Evolutionary conservation across 352 stramenopile species (phyloP), one percentile per base, ranked within the genome.

Genomic region (Phytophthora foliorum): DNA sequence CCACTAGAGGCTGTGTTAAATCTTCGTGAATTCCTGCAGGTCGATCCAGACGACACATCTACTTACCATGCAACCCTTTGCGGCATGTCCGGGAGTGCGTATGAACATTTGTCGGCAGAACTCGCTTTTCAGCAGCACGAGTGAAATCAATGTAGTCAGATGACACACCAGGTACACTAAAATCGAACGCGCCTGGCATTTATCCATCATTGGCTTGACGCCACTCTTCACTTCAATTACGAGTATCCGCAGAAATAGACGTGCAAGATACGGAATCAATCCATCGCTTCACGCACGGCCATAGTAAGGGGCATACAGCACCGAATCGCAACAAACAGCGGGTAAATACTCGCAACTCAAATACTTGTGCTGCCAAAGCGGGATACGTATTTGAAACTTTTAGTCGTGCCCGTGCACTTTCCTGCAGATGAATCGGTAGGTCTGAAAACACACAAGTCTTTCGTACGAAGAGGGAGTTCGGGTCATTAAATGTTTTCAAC

Each of bases 71-170:
- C 5, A 6, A 9, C 1, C 57, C 46, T 46, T 74, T 68, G 6
- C 24, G 41, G 27, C 66, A 74, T 19, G 58, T 74, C 1, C 17
- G 1, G 3, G 44, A 65, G 29, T 68, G 66, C 9, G 27, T 48
- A 31, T 74, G 66, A 14, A 61, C 48, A 48, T 74, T 74, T 2
- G 57, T 74, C 9, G 31, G 17, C 1, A 34, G 6, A 17, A 52
- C 29, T 0, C 25, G 17, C 16, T 32, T 32, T 19, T 51, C 19
- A 1, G 31, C 56, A 9, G 29, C 56, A 11, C 21, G 5, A 2
- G 49, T 2, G 17, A 63, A 63, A 6, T 6, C 42, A 16, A 24
- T 10, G 16, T 38, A 55, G 14, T 63, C 42, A 17, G 36, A 11
- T 10, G 25, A 39, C 13, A 44, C 56, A 21, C 48, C 31, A 2